A percentile compares a stretch with the other conserved stretches of the same genome.
Evolutionary conservation across 129 eudicot genomes (phyloP).

Genomic region (Chrysanthemum seticuspe): DNA sequence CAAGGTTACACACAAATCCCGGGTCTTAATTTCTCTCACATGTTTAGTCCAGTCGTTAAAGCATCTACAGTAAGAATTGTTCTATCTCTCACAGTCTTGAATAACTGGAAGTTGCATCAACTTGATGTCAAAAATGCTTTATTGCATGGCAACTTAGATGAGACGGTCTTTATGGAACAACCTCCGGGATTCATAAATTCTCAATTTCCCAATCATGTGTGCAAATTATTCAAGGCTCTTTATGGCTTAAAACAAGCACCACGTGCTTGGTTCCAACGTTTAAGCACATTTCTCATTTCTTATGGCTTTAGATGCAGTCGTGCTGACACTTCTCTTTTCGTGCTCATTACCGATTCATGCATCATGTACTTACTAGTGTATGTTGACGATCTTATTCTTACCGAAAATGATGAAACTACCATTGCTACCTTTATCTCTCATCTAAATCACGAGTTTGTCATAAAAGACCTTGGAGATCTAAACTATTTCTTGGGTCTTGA

Average conservation of each 20-base stretch:
- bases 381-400: background rate
- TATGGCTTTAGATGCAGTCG: background rate
- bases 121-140: too few species aligned
- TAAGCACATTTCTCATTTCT: background rate
- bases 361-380: background rate
- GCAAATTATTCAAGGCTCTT: background rate
- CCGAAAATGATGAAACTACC: background rate
- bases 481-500: background rate
- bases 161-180: background rate
- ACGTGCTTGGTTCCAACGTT: background rate
- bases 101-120: too few species aligned
- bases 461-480: conserved; percentile 1
- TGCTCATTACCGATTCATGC: background rate
- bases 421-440: background rate
- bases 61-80: too few species aligned
- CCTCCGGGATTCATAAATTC: background rate
- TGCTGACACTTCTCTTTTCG: background rate
- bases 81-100: too few species aligned
- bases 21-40: background rate
- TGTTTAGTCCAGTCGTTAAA: background rate
- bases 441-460: background rate
- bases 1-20: background rate
- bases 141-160: background rate
- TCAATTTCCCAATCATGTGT: background rate
- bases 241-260: conserved; percentile 9